These are phyloP conservation scores for Gonium pectorale DNA, from an alignment of 139 green algal species.

Conservation along the genomic window DNA sequence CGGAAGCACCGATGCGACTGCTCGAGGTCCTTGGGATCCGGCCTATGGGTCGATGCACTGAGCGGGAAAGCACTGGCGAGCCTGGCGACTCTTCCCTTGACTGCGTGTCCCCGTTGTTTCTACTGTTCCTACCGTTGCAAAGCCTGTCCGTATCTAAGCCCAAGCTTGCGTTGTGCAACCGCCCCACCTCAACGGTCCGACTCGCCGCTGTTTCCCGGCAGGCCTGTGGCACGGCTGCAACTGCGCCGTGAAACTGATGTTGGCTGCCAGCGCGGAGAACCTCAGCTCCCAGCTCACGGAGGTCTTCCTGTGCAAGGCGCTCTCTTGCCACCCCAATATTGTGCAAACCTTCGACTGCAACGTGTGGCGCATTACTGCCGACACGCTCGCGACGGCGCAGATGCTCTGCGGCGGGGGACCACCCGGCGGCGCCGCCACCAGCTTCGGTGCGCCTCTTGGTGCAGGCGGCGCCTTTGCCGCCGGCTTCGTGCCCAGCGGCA, in stretches of 20 bases:
- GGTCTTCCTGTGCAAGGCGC: constrained; percentile 38
- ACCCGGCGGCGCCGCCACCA: background rate
- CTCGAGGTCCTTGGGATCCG: too few species aligned
- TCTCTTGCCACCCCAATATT: constrained; percentile 40
- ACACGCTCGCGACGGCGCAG: constrained; percentile 1
- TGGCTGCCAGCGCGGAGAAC: constrained; percentile 34
- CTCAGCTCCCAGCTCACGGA: constrained; percentile 24
- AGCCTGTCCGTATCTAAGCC: too few species aligned
- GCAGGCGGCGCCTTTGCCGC: too few species aligned
- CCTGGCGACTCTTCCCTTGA: too few species aligned
- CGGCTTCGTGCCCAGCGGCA: too few species aligned
- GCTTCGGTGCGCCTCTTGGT: background rate
- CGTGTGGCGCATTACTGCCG: constrained; percentile 18
- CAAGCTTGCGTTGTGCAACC: too few species aligned
- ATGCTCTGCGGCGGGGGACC: background rate
- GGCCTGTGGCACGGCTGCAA: constrained; percentile 40
- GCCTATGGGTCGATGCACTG: too few species aligned
- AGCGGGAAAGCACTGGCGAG: too few species aligned
- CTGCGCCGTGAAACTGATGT: constrained; percentile 39
- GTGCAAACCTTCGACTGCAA: constrained; percentile 44
- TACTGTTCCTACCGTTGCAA: too few species aligned
- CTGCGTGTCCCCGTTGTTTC: too few species aligned
- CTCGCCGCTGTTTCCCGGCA: background rate
- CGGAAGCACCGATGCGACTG: background rate
- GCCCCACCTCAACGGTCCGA: too few species aligned